Evolutionary conservation across 805 yeast genomes (phyloP), one percentile per base, ranked within the genome.

Genomic region (Lipomyces yamadae): DNA sequence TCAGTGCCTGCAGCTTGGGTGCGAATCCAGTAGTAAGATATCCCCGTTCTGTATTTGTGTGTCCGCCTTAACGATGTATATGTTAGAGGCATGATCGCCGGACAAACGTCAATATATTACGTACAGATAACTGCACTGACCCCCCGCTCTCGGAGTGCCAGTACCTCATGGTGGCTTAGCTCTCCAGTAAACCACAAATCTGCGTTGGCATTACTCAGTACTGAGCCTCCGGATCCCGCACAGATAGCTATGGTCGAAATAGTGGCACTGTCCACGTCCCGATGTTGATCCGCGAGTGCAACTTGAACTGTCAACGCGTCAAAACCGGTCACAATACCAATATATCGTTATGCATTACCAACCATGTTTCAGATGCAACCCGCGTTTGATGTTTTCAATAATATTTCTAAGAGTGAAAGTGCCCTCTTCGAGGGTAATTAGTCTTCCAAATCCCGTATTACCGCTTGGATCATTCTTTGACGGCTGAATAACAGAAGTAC

Each of bases 141-240:
- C 0, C 97, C 97, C 15, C 80, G 73, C 72, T 94, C 98, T 59
- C 83, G 85, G 70, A 88, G 81, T 65, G 78, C 84, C 52, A 95
- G 82, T 8, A 90, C 89, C 76, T 95, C 98, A 75, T 95, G 99
- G 74, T 95, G 99, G 32, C 97, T 88, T 71, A 95, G 79, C 76
- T 95, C 99, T 1, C 99, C 99, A 0, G 99, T 93, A 73, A 87
- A 85, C 75, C 84, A 89, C 54, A 92, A 80, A 73, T 95, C 98
- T 0, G 87, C 87, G 3, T 63, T 68, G 8, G 77, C 74, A 5
- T 80, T 77, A 45, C 78, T 75, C 78, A 92, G 88, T 1, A 93
- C 91, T 0, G 88, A 82, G 2, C 90, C 88, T 0, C 99, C 98
- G 1, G 97, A 90, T 0, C 99, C 99, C 2, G 99, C 98, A 78